These are phyloP conservation scores for Corymbia maculata DNA, from an alignment of 345 rosid species.

Conservation along the genomic window DNA sequence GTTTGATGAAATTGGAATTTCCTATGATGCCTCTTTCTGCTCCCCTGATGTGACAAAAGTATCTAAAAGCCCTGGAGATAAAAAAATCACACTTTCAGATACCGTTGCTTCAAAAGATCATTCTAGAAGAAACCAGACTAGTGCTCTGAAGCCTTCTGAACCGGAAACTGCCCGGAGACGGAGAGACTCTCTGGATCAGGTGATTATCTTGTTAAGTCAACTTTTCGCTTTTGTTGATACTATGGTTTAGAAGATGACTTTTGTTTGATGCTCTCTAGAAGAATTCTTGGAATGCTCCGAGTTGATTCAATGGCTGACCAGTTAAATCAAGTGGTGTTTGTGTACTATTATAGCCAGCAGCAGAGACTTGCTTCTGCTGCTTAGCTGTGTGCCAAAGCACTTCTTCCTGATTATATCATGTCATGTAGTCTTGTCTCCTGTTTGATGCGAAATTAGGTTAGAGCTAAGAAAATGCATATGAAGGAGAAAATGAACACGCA, in stretches of 20 bases:
- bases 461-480: neutral
- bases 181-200: slow-evolving; percentile 84
- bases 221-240: slow-evolving; percentile 13
- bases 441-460: neutral
- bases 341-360: neutral
- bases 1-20: slow-evolving; percentile 80
- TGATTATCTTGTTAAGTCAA: slow-evolving; percentile 6
- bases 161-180: slow-evolving; percentile 84
- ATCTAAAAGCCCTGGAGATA: slow-evolving; percentile 24
- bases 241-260: neutral
- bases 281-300: neutral
- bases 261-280: neutral
- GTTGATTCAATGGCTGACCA: neutral
- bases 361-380: neutral
- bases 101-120: slow-evolving; percentile 45
- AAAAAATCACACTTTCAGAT: slow-evolving; percentile 41
- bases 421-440: neutral
- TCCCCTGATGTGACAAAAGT: slow-evolving; percentile 54
- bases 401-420: neutral
- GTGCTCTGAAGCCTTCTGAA: slow-evolving; percentile 51
- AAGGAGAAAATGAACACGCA: neutral
- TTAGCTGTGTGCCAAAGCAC: neutral
- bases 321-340: neutral
- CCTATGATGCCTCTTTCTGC: slow-evolving; percentile 67
- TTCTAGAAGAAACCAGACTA: slow-evolving; percentile 44